phyloP scores from a whole-genome alignment of 2,329 filamentous ascomycete genomes.

The Botrytis fabae region DNA sequence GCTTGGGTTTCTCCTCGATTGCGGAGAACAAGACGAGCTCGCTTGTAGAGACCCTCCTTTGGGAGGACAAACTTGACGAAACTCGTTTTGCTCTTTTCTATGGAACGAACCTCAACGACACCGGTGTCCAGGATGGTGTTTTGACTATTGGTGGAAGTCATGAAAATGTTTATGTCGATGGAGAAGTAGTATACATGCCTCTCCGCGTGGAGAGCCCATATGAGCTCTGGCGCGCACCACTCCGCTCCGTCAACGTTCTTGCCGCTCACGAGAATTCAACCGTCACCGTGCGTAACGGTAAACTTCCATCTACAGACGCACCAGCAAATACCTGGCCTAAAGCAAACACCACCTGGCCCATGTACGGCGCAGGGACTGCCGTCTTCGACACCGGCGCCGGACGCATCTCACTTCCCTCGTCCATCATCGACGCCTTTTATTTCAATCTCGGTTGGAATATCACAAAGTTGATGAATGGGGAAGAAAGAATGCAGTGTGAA shows the following conservation, averaged over 20 bases:
- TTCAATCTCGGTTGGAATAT: slow-evolving; percentile 8
- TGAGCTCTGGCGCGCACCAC: neutral
- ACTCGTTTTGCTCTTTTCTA: slow-evolving; percentile 17
- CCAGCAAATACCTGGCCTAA: neutral
- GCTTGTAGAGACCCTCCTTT: slow-evolving; percentile 14
- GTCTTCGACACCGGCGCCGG: slow-evolving; percentile 22
- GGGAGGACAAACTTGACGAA: slow-evolving; percentile 5
- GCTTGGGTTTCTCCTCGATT: slow-evolving; percentile 19
- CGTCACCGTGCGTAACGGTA: neutral
- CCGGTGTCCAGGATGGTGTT: neutral
- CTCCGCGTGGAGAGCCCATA: neutral
- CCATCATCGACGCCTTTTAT: neutral
- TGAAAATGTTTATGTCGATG: slow-evolving; percentile 18
- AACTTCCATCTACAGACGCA: neutral
- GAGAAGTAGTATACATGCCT: slow-evolving; percentile 5
- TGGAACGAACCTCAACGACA: neutral
- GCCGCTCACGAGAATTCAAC: neutral
- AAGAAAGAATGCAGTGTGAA: neutral
- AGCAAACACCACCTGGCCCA: neutral
- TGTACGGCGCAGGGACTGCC: neutral
- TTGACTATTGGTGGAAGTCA: slow-evolving; percentile 16
- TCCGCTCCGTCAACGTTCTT: neutral
- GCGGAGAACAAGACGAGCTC: neutral
- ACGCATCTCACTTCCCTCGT: neutral
- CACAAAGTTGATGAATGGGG: neutral